Conservation (phyloP, 805 yeast species). For the Metschnikowia noctiluminum region DNA sequence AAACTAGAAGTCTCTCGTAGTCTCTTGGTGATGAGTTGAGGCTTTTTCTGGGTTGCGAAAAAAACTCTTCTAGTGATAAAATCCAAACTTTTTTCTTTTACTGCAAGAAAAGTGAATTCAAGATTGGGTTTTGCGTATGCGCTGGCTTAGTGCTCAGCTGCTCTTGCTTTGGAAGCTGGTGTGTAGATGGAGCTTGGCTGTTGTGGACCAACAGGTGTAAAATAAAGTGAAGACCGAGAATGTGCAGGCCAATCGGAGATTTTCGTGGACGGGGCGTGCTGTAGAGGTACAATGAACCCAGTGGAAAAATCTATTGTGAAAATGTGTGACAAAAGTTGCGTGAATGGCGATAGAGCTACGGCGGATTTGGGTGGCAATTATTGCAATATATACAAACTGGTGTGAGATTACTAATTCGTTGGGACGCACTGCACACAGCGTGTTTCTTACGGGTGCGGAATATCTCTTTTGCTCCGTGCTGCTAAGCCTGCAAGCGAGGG, state of each 20-base stretch:
- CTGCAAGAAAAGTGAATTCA: background rate
- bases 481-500: constrained; percentile 2
- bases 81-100: background rate
- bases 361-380: constrained; percentile 7
- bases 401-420: constrained; percentile 12
- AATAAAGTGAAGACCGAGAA: background rate
- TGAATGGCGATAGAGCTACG: background rate
- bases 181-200: background rate
- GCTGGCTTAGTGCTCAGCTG: background rate
- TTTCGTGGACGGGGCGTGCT: background rate
- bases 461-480: background rate
- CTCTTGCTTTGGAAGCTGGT: background rate
- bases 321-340: background rate
- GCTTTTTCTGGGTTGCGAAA: background rate
- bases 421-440: background rate
- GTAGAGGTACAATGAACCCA: background rate
- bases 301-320: background rate
- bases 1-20: background rate
- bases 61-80: background rate
- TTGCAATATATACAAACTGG: constrained; percentile 5
- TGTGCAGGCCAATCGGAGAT: background rate
- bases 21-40: background rate
- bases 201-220: background rate
- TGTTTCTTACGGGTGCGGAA: background rate
- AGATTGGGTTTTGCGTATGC: background rate